Percentiles rank a stretch among this genome's conserved stretches.
Evolutionary conservation across 257 asterid genomes (phyloP).

Genomic region (Perilla frutescens): DNA sequence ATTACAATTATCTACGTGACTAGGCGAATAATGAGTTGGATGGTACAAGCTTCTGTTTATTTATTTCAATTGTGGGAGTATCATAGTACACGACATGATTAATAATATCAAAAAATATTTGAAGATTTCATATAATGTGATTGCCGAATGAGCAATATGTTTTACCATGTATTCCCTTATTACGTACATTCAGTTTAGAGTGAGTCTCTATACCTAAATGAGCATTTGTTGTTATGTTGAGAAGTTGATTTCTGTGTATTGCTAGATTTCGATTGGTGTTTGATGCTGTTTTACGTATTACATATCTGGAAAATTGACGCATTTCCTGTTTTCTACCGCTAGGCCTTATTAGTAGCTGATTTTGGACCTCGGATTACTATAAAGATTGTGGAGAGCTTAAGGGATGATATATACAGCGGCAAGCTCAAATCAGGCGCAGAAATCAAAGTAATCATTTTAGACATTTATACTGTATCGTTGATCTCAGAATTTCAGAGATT

Average conservation of each 20-base stretch:
- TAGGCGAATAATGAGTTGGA: background rate
- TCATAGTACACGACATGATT: background rate
- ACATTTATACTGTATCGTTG: conserved; percentile 11
- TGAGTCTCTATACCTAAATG: background rate
- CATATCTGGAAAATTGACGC: background rate
- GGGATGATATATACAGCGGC: conserved; percentile 93
- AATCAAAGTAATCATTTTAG: conserved; percentile 64
- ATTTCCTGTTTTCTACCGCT: conserved; percentile 13
- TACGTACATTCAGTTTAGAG: background rate
- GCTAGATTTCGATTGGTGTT: background rate
- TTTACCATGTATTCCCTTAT: background rate
- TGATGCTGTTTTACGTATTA: background rate
- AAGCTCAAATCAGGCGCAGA: conserved; percentile 92
- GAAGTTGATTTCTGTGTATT: conserved; percentile 10
- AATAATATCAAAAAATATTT: background rate
- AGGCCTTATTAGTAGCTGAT: conserved; percentile 90
- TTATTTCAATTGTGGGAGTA: background rate
- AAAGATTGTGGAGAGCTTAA: conserved; percentile 87
- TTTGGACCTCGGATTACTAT: conserved; percentile 92
- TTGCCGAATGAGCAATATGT: background rate
- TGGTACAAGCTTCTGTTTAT: background rate
- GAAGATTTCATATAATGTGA: background rate
- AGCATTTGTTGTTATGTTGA: conserved; percentile 14
- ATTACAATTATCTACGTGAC: no score
- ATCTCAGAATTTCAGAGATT: background rate